These are phyloP conservation scores for Hyphodiscus sp. DNA, from an alignment of 2,329 filamentous ascomycete genomes.

Conservation along the genomic window DNA sequence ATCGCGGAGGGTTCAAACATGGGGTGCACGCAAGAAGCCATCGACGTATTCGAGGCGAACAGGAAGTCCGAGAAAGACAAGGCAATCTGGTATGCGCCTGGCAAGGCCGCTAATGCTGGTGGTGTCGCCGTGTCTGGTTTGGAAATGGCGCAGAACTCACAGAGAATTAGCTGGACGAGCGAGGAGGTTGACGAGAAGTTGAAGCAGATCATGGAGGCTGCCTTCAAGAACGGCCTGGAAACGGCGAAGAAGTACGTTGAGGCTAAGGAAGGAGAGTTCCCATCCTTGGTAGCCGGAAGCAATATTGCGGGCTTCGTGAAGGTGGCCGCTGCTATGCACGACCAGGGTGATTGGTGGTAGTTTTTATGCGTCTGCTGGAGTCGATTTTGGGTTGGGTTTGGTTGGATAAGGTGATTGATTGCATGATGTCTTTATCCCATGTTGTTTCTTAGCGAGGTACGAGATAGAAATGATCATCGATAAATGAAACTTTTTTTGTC, in stretches of 20 bases:
- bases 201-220: slow-evolving; percentile 89
- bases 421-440: no score
- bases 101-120: slow-evolving; percentile 95
- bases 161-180: slow-evolving; percentile 74
- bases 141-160: slow-evolving; percentile 98
- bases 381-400: not conserved
- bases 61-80: slow-evolving; percentile 61
- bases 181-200: slow-evolving; percentile 91
- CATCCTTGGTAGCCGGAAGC: slow-evolving; percentile 83
- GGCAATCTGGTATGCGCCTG: slow-evolving; percentile 92
- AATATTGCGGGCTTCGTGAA: slow-evolving; percentile 99
- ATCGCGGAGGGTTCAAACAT: slow-evolving; percentile 98
- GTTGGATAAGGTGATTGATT: not conserved
- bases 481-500: no score
- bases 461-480: no score
- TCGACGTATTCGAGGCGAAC: slow-evolving; percentile 81
- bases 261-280: slow-evolving; percentile 73
- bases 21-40: slow-evolving; percentile 94
- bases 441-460: no score
- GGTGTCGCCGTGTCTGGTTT: slow-evolving; percentile 95
- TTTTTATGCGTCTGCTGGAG: slow-evolving; percentile 3
- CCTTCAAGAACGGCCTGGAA: slow-evolving; percentile 81
- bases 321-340: slow-evolving; percentile 88
- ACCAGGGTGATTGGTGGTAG: slow-evolving; percentile 91
- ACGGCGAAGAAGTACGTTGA: slow-evolving; percentile 87